A percentile compares a stretch with the other conserved stretches of the same genome.
Conservation (phyloP, 208 protist species). For the Acanthamoeba royreba region DNA sequence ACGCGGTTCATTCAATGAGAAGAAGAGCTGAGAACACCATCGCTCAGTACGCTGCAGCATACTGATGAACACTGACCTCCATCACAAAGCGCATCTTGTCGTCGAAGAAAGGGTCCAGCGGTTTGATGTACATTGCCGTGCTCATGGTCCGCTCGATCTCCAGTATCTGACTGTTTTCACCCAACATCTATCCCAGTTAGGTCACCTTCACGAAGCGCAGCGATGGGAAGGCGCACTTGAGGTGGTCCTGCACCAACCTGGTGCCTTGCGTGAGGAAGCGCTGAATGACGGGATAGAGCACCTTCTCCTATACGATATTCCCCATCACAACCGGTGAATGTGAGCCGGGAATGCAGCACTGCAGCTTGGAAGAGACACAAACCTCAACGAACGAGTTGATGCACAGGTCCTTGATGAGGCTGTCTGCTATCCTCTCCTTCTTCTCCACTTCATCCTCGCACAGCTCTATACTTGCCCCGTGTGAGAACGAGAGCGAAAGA, state of each 20-base stretch:
- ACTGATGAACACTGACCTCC: not conserved
- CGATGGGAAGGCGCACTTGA: not conserved
- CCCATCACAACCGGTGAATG: too few relatives aligned
- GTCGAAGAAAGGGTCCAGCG: not conserved
- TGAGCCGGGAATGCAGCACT: not conserved
- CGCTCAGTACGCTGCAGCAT: not conserved
- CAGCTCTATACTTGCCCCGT: too few relatives aligned
- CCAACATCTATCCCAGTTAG: too few relatives aligned
- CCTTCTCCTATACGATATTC: not conserved
- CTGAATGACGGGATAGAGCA: not conserved
- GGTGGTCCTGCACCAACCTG: not conserved
- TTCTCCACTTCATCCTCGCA: too few relatives aligned
- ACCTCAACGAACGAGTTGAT: not conserved
- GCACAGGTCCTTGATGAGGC: constrained; percentile 28
- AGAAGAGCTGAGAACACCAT: not conserved
- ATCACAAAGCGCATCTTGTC: constrained; percentile 21
- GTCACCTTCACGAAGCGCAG: not conserved
- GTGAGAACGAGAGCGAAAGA: not conserved
- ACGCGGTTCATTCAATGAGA: not conserved
- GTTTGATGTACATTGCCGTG: not conserved
- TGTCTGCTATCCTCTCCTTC: not conserved
- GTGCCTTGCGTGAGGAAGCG: not conserved
- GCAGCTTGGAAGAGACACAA: too few relatives aligned
- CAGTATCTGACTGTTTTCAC: not conserved
- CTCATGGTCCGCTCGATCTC: not conserved